These are phyloP conservation scores for Bipolaris oryzae DNA, from an alignment of 2,329 filamentous ascomycete genomes.

Conservation along the genomic window DNA sequence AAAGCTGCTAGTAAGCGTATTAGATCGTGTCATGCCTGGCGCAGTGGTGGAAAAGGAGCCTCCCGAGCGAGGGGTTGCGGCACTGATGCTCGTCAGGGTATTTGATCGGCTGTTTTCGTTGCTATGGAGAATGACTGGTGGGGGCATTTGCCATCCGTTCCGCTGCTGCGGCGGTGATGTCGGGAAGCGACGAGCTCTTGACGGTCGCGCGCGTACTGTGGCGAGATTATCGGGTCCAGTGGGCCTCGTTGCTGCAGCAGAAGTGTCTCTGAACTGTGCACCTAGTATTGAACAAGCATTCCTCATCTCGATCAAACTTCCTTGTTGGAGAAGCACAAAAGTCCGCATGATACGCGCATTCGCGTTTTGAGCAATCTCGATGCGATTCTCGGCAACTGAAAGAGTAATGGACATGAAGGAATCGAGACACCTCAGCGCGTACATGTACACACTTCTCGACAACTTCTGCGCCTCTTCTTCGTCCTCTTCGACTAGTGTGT, in stretches of 20 bases:
- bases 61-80: conserved; percentile 76
- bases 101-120: conserved; percentile 60
- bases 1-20: conserved; percentile 65
- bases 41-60: conserved; percentile 74
- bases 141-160: conserved; percentile 43
- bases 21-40: conserved; percentile 52
- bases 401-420: conserved; percentile 46
- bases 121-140: conserved; percentile 52
- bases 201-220: conserved; percentile 39
- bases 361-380: conserved; percentile 60
- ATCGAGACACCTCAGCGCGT: conserved; percentile 44
- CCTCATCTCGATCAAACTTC: conserved; percentile 63
- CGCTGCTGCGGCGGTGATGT: conserved; percentile 44
- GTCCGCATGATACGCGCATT: conserved; percentile 64
- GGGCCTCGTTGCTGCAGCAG: conserved; percentile 28
- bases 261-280: conserved; percentile 42
- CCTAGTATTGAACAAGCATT: conserved; percentile 63
- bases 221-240: conserved; percentile 28
- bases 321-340: conserved; percentile 64
- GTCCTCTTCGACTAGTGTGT: conserved; percentile 58
- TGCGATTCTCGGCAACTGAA: conserved; percentile 45
- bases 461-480: conserved; percentile 52
- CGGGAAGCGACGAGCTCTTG: conserved; percentile 40
- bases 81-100: conserved; percentile 56
- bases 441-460: conserved; percentile 43